phyloP scores from a whole-genome alignment of 2,329 filamentous ascomycete genomes.

The Paraconiothyrium sp. region DNA sequence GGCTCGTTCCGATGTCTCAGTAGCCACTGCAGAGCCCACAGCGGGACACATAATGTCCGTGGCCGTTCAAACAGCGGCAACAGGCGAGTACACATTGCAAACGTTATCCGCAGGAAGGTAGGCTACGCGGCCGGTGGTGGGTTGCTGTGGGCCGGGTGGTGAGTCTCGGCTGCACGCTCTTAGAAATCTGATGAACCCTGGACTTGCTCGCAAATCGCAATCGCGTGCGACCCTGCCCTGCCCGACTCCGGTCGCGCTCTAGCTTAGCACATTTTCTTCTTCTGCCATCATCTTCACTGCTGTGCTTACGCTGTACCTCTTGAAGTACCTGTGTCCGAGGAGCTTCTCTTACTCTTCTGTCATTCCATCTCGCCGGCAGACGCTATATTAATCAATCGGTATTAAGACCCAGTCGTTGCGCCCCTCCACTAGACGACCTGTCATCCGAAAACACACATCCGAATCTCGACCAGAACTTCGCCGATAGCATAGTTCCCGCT shows the following conservation, averaged over 20 bases:
- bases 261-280: constrained; percentile 14
- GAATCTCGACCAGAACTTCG: constrained; percentile 33
- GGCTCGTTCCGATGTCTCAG: background rate
- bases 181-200: constrained; percentile 18
- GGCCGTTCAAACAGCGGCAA: background rate
- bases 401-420: constrained; percentile 24
- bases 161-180: constrained; percentile 21
- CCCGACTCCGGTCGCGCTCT: constrained; percentile 9
- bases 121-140: constrained; percentile 2
- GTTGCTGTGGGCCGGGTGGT: constrained; percentile 10
- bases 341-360: background rate
- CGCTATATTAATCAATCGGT: constrained; percentile 28
- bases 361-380: constrained; percentile 13
- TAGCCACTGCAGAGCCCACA: background rate
- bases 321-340: constrained; percentile 6
- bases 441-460: constrained; percentile 30
- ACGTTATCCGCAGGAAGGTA: constrained; percentile 1
- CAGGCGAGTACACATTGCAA: constrained; percentile 11
- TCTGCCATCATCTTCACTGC: background rate
- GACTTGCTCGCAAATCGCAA: constrained; percentile 24
- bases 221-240: constrained; percentile 16
- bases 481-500: constrained; percentile 25
- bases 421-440: constrained; percentile 23
- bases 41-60: background rate
- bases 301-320: background rate